Base-by-base conservation (phyloP, 495 filamentous ascomycete species). In the Xylaria castorea region DNA sequence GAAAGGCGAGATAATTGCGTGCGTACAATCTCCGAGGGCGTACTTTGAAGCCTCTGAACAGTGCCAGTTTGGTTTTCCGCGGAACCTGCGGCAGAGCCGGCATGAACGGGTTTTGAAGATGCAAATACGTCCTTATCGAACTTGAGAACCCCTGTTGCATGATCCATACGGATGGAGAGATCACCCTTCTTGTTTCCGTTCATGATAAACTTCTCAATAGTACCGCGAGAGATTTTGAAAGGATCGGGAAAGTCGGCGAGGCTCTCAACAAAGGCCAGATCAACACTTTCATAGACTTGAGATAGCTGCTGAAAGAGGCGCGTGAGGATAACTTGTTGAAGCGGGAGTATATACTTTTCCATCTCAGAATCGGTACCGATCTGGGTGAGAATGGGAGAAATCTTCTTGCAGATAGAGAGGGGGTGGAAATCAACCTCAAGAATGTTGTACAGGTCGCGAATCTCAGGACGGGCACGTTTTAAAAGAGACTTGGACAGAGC, bases 121-220 rank as follows among this genome's bases (percentile, higher is more conserved):
- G 96, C 97, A 87, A 99, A 98, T 71, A 98, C 93, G 81, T 99
- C 96, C 66, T 94, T 95, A 79, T 99, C 96, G 76, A 99, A 99
- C 77, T 94, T 98, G 63, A 99, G 89, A 61, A 97, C 91, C 66
- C 97, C 94, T 34, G 94, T 93, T 72, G 93, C 93, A 81, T 99
- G 96, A 77, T 98, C 93, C 78, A 99, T 92, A 70, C 96, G 95
- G 78, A 99, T 97, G 55, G 96, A 92, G 62, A 99, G 88, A 76
- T 99, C 97, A 40, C 96, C 96, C 88, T 99, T 99, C 89, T 99
- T 99, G 88, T 96, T 98, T 72, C 96, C 96, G 83, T 99, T 99
- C 96, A 99, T 99, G 87, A 99, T 98, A 88, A 99, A 99, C 85
- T 99, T 99, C 85, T 99, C 96, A 71, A 99, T 97, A 73, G 93